phyloP scores from a whole-genome alignment of 1,284 basidiomycete genomes.

The Hymenochaete sp. region DNA sequence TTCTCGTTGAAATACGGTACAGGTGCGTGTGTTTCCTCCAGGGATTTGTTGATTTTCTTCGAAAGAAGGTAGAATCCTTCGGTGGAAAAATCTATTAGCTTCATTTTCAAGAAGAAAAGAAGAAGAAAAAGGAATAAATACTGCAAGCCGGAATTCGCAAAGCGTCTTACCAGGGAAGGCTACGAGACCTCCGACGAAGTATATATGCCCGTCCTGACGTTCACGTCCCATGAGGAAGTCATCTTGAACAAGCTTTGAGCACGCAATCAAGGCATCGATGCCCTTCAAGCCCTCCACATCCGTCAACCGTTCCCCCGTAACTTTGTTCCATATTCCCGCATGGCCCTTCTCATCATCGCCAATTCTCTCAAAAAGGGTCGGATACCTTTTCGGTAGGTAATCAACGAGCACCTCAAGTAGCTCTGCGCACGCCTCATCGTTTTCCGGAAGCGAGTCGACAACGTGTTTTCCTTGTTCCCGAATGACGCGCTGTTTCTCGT shows the following conservation, averaged over 20 bases:
- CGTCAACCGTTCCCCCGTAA: slow-evolving; percentile 26
- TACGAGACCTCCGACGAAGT: slow-evolving; percentile 33
- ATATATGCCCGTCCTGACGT: slow-evolving; percentile 31
- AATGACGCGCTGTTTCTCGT: slow-evolving; percentile 31
- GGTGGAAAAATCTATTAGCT: not conserved
- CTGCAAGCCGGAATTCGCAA: not conserved
- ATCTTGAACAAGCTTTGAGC: slow-evolving; percentile 29
- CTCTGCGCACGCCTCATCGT: slow-evolving; percentile 31
- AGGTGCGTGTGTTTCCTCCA: slow-evolving; percentile 27
- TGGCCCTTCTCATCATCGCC: slow-evolving; percentile 12
- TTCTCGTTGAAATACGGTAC: slow-evolving; percentile 37
- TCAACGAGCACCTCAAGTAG: slow-evolving; percentile 30
- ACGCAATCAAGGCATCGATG: slow-evolving; percentile 27
- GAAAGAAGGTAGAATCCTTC: slow-evolving; percentile 31
- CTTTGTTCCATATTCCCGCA: slow-evolving; percentile 30
- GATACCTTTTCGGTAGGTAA: slow-evolving; percentile 33
- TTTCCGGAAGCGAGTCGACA: slow-evolving; percentile 32
- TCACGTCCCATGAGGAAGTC: slow-evolving; percentile 35
- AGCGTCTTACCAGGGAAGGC: slow-evolving; percentile 28
- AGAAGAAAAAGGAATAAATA: not conserved
- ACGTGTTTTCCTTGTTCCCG: slow-evolving; percentile 29
- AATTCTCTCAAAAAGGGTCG: slow-evolving; percentile 28
- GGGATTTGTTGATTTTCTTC: slow-evolving; percentile 30
- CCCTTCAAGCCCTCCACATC: slow-evolving; percentile 22
- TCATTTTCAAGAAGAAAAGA: not conserved